Evolutionary conservation across 306 rosid species (phyloP), one percentile per base, ranked within the genome.

Genomic region (Ormosia semicastrata): DNA sequence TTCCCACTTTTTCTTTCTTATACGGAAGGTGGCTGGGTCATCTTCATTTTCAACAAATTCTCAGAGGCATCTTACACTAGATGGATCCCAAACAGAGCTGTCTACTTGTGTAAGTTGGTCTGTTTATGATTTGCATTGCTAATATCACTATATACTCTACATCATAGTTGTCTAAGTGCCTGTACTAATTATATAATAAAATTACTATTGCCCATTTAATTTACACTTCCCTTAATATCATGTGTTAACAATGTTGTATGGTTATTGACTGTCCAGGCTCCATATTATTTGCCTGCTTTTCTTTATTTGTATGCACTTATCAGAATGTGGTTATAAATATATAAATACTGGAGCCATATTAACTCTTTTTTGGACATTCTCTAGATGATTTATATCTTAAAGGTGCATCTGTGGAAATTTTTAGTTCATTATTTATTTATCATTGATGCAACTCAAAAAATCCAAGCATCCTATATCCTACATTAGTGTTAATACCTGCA

Each of bases 41-140:
- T 82, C 80, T 77, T 63, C 66, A 29, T n/a, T 66, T 52, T 57
- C 77, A 41, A 29, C 83, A 41, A 50, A 62, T 72, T 49, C 81
- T 43, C 85, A 34, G 70, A 85, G 49, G 65, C 81, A 59, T 64
- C 76, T 71, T 39, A 29, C 81, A 8, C 14, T 15, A 69, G n/a
- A 18, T 67, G 77, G 78, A 53, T 68, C 83, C 54, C 80, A 10
- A 44, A 14, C 80, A 30, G 68, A 83, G 74, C n/a, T 60, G 50
- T 78, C 85, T 11, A 52, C 63, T 24, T 58, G 83, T 86, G 98
- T 94, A 86, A 86, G 95, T 73, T 53, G 40, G 82, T 67, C 36
- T 77, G 7, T 58, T 58, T 37, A 65, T 73, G 18, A 72, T 57
- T 15, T 67, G 66, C 73, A 37, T 77, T 18, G 57, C 50, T 83